Conservation (phyloP, 2,329 filamentous ascomycete species). For the Diaporthe velutina region DNA sequence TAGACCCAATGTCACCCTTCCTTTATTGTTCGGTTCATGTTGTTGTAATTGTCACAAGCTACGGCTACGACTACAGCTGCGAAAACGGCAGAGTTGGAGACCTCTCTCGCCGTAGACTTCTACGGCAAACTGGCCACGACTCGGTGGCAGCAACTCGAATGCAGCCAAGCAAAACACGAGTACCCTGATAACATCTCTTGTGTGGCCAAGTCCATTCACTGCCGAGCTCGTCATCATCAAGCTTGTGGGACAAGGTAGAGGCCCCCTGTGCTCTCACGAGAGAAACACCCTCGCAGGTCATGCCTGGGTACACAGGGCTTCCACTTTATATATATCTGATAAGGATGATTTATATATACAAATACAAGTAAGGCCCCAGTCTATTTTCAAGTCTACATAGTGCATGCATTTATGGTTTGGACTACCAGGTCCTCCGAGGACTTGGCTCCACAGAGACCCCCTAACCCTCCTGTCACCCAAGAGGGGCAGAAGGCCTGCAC, state of each 20-base stretch:
- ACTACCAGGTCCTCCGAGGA: background rate
- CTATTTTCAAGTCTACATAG: background rate
- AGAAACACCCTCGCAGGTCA: background rate
- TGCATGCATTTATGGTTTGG: background rate
- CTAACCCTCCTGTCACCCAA: background rate
- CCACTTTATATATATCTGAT: background rate
- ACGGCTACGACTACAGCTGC: background rate
- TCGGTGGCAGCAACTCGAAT: background rate
- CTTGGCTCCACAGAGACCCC: background rate
- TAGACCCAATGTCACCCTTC: background rate
- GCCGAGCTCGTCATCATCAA: slow-evolving; percentile 16
- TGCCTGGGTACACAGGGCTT: background rate
- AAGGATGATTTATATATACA: background rate
- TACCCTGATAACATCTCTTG: background rate
- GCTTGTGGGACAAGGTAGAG: background rate
- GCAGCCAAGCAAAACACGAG: background rate
- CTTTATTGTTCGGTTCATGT: background rate
- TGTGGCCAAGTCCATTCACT: background rate
- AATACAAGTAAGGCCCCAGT: background rate
- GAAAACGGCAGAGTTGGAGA: too few species aligned
- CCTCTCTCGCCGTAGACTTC: background rate
- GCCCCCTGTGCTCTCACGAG: background rate
- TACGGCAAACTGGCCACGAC: background rate
- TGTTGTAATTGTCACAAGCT: background rate
- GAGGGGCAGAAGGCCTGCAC: background rate